phyloP scores from a whole-genome alignment of 768 basidiomycete genomes.

The Kwoniella newhampshirensis region DNA sequence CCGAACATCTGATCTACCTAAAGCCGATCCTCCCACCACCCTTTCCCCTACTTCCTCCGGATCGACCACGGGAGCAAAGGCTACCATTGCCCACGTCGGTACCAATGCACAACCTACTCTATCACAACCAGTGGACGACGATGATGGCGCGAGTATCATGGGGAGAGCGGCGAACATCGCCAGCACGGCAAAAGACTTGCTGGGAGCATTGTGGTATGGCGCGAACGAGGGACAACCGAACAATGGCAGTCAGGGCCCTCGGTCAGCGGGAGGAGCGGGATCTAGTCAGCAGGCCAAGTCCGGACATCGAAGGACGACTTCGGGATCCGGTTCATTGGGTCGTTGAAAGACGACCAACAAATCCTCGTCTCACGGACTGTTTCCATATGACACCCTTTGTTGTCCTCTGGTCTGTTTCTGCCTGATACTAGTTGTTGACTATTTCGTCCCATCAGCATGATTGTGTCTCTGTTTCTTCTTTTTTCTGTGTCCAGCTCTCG shows the following conservation, averaged over 20 bases:
- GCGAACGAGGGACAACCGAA: constrained; percentile 20
- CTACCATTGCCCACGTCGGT: constrained; percentile 37
- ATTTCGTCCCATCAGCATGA: no score
- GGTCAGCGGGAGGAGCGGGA: background rate
- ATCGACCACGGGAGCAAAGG: constrained; percentile 11
- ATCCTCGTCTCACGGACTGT: no score
- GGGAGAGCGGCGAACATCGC: constrained; percentile 75
- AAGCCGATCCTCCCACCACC: constrained; percentile 22
- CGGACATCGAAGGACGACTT: background rate
- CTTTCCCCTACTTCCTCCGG: constrained; percentile 12
- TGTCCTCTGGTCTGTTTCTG: no score
- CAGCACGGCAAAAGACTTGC: constrained; percentile 71
- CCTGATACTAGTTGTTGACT: no score
- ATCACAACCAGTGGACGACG: constrained; percentile 20
- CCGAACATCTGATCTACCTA: constrained; percentile 14
- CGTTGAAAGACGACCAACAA: no score
- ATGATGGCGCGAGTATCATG: constrained; percentile 57
- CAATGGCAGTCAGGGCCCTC: background rate
- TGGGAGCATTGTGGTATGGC: constrained; percentile 64
- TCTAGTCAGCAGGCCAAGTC: no score
- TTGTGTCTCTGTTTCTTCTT: no score
- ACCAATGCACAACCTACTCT: constrained; percentile 39
- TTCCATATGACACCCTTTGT: no score
- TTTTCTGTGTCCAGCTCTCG: no score
- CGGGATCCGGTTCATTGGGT: no score